Conservation (phyloP, 2,329 filamentous ascomycete species). For the Camillea tinctor region DNA sequence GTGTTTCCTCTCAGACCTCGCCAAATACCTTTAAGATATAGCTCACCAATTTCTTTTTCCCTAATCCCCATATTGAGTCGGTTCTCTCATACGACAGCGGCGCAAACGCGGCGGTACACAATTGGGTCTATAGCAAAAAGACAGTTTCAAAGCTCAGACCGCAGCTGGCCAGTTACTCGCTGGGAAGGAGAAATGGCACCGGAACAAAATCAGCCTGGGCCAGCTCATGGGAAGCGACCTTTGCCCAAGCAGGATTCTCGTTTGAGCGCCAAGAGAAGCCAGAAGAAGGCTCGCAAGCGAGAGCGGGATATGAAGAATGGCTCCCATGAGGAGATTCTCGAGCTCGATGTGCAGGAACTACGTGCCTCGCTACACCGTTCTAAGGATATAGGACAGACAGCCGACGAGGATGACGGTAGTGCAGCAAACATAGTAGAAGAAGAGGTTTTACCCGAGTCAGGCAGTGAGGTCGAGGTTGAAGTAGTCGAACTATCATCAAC, state of each 20-base stretch:
- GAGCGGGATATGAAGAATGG: conserved; percentile 61
- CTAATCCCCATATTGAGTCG: neutral
- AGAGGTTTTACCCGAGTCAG: conserved; percentile 57
- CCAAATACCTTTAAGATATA: neutral
- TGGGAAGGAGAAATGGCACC: neutral
- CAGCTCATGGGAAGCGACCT: conserved; percentile 13
- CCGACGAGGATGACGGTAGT: conserved; percentile 29
- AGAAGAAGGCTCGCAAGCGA: conserved; percentile 54
- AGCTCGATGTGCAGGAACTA: conserved; percentile 59
- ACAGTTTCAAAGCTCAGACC: neutral
- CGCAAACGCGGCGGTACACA: neutral
- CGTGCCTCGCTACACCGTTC: conserved; percentile 41
- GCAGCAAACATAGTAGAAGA: conserved; percentile 27
- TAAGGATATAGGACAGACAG: conserved; percentile 24
- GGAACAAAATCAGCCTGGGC: neutral
- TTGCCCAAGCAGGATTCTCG: conserved; percentile 10
- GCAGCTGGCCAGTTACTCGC: neutral
- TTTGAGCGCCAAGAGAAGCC: conserved; percentile 9
- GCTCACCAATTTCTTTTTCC: neutral
- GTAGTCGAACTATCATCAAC: conserved; percentile 83
- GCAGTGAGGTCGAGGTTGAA: conserved; percentile 78
- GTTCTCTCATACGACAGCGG: neutral
- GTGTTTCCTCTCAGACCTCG: neutral
- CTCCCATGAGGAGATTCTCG: conserved; percentile 65
- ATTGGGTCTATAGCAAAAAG: neutral